phyloP scores from a whole-genome alignment of 2,329 filamentous ascomycete species.

The Diaporthe longicolla region DNA sequence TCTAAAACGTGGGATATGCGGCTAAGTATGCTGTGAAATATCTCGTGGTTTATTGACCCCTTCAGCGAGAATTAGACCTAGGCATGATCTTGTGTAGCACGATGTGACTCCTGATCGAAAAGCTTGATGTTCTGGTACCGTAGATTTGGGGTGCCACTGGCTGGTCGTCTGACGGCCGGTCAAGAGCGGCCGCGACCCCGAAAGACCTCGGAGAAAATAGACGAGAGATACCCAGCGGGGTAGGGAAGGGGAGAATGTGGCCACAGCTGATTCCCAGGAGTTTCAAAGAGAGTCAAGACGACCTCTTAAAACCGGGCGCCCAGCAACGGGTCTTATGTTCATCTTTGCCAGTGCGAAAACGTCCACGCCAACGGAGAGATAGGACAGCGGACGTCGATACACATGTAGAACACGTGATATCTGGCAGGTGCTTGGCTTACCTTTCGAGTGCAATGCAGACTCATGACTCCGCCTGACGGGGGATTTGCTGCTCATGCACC shows the following conservation, averaged over 20 bases:
- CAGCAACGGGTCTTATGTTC: constrained; percentile 50
- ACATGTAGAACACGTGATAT: constrained; percentile 43
- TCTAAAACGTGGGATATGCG: constrained; percentile 28
- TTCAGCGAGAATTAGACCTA: constrained; percentile 22
- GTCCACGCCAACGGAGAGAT: constrained; percentile 45
- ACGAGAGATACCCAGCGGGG: background rate
- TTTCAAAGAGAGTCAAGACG: constrained; percentile 50
- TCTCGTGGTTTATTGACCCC: constrained; percentile 15
- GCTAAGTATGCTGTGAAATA: constrained; percentile 20
- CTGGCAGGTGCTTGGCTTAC: constrained; percentile 42
- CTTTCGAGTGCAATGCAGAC: background rate
- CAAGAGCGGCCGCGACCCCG: background rate
- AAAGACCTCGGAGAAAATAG: background rate
- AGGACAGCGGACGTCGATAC: constrained; percentile 46
- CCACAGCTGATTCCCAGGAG: constrained; percentile 52
- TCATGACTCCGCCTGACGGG: background rate
- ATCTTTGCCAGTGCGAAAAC: constrained; percentile 49
- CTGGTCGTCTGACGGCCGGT: background rate
- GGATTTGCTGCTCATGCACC: background rate
- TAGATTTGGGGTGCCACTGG: background rate
- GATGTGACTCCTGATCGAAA: constrained; percentile 24
- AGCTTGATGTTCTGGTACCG: background rate
- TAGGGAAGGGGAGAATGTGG: constrained; percentile 44
- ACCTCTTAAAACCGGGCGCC: constrained; percentile 50
- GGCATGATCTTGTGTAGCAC: background rate